Evolutionary conservation across 805 yeast genomes (phyloP), one percentile per base, ranked within the genome.

Genomic region (Sporopachydermia quercuum): DNA sequence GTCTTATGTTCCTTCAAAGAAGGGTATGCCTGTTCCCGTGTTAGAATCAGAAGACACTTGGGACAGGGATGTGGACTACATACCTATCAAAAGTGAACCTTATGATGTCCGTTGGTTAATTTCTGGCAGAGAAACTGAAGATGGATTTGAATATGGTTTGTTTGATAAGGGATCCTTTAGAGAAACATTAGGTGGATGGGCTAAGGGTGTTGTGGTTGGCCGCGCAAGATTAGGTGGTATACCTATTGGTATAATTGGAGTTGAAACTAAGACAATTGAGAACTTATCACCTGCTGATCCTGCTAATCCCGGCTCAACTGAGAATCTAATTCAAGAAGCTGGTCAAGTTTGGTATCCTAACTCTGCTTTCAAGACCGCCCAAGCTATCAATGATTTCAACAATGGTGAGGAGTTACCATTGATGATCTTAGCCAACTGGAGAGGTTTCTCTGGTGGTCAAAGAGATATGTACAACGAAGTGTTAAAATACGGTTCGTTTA

Each of bases 321-420:
- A 91, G 62, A 65, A 74, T 50, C 61, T 80, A 55, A 63, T 84
- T 44, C 93, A 82, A 61, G 98, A 91, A 63, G 96, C 99, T 46
- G 99, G 98, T 57, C 96, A 87, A 68, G 99, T 91, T 49, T 91
- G 99, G 99, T 84, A 87, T 68, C 99, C 99, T 52, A 91, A 91
- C 68, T 82, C 95, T 45, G 98, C 99, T 15, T 91, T 82, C 74
- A 91, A 91, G 76, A 91, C 99, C 36, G 94, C 99, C 3, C 98
- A 91, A 67, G 97, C 98, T 16, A 89, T 91, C 53, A 80, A 79
- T 49, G 98, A 91, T 59, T 91, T 91, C 76, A 91, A 91, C 71
- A 68, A 85, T 57, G 99, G 99, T 70, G 99, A 91, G 63, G 89
- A 87, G 63, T 71, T 91, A 56, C 99, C 99, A 47, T 70, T 91